phyloP scores from a whole-genome alignment of 2,329 filamentous ascomycete genomes.

The Diplodia scrobiculata region DNA sequence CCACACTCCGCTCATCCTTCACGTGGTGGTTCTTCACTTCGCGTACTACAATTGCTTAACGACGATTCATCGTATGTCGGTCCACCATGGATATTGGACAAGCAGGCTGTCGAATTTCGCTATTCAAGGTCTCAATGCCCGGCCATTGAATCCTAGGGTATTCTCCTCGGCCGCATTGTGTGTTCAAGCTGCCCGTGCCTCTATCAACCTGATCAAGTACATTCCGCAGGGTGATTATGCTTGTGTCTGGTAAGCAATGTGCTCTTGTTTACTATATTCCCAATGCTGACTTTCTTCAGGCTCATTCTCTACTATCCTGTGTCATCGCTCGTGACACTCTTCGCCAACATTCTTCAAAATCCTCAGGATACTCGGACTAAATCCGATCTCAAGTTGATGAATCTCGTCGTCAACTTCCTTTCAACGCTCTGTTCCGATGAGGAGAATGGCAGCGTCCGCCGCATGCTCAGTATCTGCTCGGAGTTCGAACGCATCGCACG shows the following conservation, averaged over 20 bases:
- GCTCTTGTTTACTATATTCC: not conserved
- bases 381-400: conserved; percentile 89
- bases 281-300: conserved; percentile 52
- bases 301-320: conserved; percentile 96
- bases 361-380: conserved; percentile 84
- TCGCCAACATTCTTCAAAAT: conserved; percentile 95
- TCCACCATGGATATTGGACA: conserved; percentile 98
- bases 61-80: conserved; percentile 97
- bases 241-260: conserved; percentile 77
- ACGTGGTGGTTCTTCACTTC: conserved; percentile 92
- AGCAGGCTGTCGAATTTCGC: conserved; percentile 92
- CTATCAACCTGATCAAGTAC: conserved; percentile 92
- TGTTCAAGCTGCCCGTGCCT: conserved; percentile 87
- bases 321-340: conserved; percentile 88
- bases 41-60: conserved; percentile 97
- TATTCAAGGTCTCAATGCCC: conserved; percentile 87
- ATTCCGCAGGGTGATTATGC: conserved; percentile 93
- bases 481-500: conserved; percentile 95
- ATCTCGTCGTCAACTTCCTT: conserved; percentile 86
- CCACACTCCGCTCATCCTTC: conserved; percentile 89
- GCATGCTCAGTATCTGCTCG: conserved; percentile 91
- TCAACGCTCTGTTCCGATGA: conserved; percentile 87
- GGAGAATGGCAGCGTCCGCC: conserved; percentile 84
- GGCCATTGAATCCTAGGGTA: conserved; percentile 87
- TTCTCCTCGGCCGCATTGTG: conserved; percentile 93